Evolutionary conservation across 2,329 filamentous ascomycete species (phyloP), one percentile per base, ranked within the genome.

Genomic region (Fusarium buxicola): DNA sequence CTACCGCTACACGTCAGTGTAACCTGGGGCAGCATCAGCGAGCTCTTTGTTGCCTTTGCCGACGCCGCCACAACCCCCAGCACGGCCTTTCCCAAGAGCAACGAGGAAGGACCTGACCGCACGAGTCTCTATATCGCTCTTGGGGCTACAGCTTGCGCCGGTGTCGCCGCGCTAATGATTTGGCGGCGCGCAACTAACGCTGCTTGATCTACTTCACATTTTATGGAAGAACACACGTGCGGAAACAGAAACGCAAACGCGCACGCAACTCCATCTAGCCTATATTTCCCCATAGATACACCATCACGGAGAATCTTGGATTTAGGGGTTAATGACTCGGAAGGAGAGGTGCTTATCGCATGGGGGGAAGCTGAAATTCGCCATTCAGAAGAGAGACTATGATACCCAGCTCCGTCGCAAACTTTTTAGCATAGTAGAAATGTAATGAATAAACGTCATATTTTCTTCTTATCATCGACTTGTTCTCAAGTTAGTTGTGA

Each of bases 1-100:
- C 89, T 94, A 3, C 95, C 95, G 7, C 81, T 98, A 35, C 96
- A 99, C 78, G 95, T 97, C 49, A 97, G 92, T 72, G 93, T 95
- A 27, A 95, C 90, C 7, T 99, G 95, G 95, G 89, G 86, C 71
- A 96, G 92, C 70, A 97, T 98, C 68, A 91, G 90, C 63, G 95
- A 99, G 77, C 85, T 98, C 31, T 99, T 98, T 76, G 92, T 97
- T 21, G 89, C 86, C 31, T 85, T 98, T 53, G 95, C 95, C 7
- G 95, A 98, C 77, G 91, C 92, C 35, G 94, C 94, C 7, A 95
- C 94, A 39, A 93, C 93, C 72, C 95, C 95, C 0, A 93, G 89
- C 68, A 91, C 88, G 0, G 94, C 90, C 1, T 97, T 96, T 70
- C 94, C 95, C 1, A 95, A 94, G 77, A 91, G 86, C 50, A 92